These are phyloP conservation scores for Plasmodium knowlesi DNA, from an alignment of 169 alveolate species.

Conservation along the genomic window DNA sequence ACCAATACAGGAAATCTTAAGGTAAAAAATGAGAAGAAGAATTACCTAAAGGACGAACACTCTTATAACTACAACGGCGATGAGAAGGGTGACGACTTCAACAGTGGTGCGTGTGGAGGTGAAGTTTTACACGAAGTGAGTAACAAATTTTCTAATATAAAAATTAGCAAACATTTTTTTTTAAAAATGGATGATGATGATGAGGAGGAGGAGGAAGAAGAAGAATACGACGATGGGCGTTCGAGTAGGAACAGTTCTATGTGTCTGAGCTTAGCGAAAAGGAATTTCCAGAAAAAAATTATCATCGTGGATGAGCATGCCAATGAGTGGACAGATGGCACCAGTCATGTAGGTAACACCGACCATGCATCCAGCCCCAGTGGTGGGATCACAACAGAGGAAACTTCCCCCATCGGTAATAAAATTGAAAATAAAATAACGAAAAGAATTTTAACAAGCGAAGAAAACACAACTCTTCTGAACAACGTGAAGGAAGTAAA, in stretches of 20 bases:
- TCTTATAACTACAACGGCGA: background rate
- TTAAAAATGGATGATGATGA: constrained; percentile 65
- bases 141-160: constrained; percentile 41
- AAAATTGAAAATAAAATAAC: background rate
- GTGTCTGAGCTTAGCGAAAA: background rate
- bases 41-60: background rate
- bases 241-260: constrained; percentile 27
- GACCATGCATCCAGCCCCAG: too few species aligned
- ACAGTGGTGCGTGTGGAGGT: background rate
- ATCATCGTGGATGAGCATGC: constrained; percentile 35
- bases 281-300: constrained; percentile 2
- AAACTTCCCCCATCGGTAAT: background rate
- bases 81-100: too few species aligned
- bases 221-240: background rate
- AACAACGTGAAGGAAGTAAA: background rate
- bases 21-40: constrained; percentile 2
- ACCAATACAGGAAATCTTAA: background rate
- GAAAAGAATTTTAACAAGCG: constrained; percentile 11
- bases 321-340: background rate
- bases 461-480: background rate
- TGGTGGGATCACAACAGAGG: background rate
- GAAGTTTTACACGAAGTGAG: background rate
- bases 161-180: constrained; percentile 46
- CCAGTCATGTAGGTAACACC: too few species aligned
- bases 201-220: background rate